A percentile compares a stretch with the other conserved stretches of the same genome.
Evolutionary conservation across 352 stramenopile genomes (phyloP).

Genomic region (Phytophthora fragariaefolia): DNA sequence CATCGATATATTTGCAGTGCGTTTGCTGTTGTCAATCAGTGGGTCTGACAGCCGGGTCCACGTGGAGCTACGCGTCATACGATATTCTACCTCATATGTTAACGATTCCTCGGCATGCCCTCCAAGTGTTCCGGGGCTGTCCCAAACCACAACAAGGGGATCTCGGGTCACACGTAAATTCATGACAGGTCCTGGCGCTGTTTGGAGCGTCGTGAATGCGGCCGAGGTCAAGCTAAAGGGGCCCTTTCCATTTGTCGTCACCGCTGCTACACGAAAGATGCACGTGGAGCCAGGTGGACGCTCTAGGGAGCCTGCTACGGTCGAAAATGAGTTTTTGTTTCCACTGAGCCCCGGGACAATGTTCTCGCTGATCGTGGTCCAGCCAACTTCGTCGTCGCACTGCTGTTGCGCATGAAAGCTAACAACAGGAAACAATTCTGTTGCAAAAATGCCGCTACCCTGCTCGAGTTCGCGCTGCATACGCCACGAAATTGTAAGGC

Average conservation of each 20-base stretch:
- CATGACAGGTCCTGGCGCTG: constrained; percentile 29
- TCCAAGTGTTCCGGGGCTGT: constrained; percentile 34
- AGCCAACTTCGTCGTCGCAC: constrained; percentile 55
- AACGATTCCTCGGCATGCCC: constrained; percentile 16
- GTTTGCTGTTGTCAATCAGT: constrained; percentile 16
- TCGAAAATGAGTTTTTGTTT: constrained; percentile 28
- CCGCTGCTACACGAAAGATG: constrained; percentile 58
- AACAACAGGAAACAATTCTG: constrained; percentile 46
- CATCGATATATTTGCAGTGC: constrained; percentile 18
- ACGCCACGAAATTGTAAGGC: constrained; percentile 57
- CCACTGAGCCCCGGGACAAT: constrained; percentile 36
- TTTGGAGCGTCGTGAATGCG: constrained; percentile 36
- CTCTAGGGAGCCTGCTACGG: constrained; percentile 36
- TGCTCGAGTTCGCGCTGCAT: constrained; percentile 32
- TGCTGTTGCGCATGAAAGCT: constrained; percentile 58
- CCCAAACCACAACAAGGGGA: constrained; percentile 48
- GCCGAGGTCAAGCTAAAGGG: constrained; percentile 56
- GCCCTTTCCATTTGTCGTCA: constrained; percentile 58
- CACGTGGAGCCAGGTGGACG: constrained; percentile 53
- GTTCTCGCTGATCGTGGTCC: constrained; percentile 42
- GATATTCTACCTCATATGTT: constrained; percentile 60
- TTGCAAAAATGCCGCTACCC: constrained; percentile 18
- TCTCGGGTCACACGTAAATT: constrained; percentile 33
- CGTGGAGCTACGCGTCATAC: constrained; percentile 43
- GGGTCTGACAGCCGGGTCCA: constrained; percentile 39